Percentiles rank a stretch among this genome's conserved stretches.
These are phyloP conservation scores for Phytophthora uliginosa DNA, from an alignment of 352 stramenopile genomes.

Conservation along the genomic window DNA sequence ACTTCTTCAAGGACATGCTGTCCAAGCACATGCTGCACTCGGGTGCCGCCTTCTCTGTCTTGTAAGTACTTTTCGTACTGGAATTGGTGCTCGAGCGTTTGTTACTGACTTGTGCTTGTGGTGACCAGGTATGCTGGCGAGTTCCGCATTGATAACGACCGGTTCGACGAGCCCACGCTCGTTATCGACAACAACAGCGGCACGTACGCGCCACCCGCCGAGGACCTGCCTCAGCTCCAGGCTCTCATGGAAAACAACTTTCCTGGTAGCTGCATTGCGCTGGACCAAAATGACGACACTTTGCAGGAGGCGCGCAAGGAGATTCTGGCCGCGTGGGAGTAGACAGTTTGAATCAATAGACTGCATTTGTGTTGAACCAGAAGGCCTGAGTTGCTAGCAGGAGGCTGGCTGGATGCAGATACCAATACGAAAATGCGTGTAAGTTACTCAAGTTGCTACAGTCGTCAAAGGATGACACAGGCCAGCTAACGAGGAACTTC, in stretches of 20 bases:
- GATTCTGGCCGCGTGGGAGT: slow-evolving; percentile 39
- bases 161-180: slow-evolving; percentile 25
- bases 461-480: no score
- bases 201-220: slow-evolving; percentile 39
- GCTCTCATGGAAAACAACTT: slow-evolving; percentile 46
- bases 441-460: no score
- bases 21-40: slow-evolving; percentile 50
- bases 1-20: slow-evolving; percentile 49
- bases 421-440: no score
- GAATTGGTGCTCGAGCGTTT: neutral
- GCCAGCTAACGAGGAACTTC: no score
- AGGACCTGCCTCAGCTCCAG: slow-evolving; percentile 32
- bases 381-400: no score
- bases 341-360: neutral
- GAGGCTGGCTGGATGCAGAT: no score
- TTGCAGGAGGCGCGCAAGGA: slow-evolving; percentile 31
- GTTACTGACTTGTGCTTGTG: neutral
- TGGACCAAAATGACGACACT: slow-evolving; percentile 24
- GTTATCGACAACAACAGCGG: slow-evolving; percentile 51
- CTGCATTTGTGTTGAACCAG: neutral
- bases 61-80: slow-evolving; percentile 6
- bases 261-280: slow-evolving; percentile 25
- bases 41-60: slow-evolving; percentile 30
- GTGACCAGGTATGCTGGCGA: slow-evolving; percentile 35
- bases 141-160: slow-evolving; percentile 29